Base-by-base conservation (phyloP, 805 yeast species). In the Pichia sporocuriosa region DNA sequence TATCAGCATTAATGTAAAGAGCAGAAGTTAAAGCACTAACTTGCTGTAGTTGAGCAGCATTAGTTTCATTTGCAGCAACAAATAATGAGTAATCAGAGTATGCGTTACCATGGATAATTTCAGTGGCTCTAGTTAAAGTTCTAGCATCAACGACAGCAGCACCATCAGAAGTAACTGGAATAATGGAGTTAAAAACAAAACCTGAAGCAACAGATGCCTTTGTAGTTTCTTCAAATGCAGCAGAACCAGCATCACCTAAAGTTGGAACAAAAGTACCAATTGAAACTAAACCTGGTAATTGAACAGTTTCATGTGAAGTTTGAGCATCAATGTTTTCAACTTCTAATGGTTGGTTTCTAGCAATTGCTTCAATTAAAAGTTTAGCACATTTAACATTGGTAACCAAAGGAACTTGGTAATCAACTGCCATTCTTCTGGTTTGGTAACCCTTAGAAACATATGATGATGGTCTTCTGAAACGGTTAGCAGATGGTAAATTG, bases 351-450 rank as follows among this genome's bases (percentile, higher is more conserved):
- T 71, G 67, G 57, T 79, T 69, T 69, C 93, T 74, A 30, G 90
- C 74, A 51, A 88, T 65, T n/a, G 99, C 97, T 69, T 93, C 97
- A 52, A 93, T 81, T 66, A 93, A 73, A 52, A 93, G 72, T 68
- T 93, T 93, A 48, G 99, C 99, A 72, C 89, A 82, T 69, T 93
- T 93, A 53, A 93, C 97, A 61, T 93, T 93, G 51, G 99, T 93
- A 38, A 93, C 96, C 63, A 93, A 74, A 39, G 99, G 99, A 61
- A 93, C 88, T 39, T 97, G 89, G 64, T 85, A 94, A 68, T 93
- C 99, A 52, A 93, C 97, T 53, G 99, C 98, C 97, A 93, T 85
- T 73, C 99, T 93, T 75, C 99, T 94, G 35, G 97, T 86, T 66
- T 78, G 81, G 75, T 93, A 93, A 63, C 99, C 99, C 70, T 85